These are phyloP conservation scores for Barnettozyma siamensis DNA, from an alignment of 805 yeast species.

Conservation along the genomic window DNA sequence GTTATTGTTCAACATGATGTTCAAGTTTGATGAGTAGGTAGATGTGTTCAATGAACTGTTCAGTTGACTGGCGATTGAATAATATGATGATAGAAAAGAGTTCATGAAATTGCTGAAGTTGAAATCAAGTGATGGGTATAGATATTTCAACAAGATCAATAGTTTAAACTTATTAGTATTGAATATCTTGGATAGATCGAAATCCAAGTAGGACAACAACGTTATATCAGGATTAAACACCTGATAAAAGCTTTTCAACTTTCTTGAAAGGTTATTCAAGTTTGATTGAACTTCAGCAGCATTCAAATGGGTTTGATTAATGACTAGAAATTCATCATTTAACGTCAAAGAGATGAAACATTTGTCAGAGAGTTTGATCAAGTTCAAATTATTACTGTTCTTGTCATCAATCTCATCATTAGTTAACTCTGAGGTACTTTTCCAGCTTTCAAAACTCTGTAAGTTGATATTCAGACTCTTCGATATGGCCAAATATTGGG, in stretches of 20 bases:
- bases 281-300: conserved; percentile 13
- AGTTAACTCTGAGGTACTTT: background rate
- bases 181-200: conserved; percentile 13
- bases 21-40: conserved; percentile 16
- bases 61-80: conserved; percentile 17
- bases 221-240: background rate
- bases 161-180: conserved; percentile 17
- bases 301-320: conserved; percentile 13
- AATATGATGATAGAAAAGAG: conserved; percentile 23
- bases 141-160: conserved; percentile 13
- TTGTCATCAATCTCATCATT: background rate
- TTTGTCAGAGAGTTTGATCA: conserved; percentile 13
- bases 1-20: conserved; percentile 7
- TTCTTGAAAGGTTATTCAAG: conserved; percentile 5
- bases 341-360: conserved; percentile 13
- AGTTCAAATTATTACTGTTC: conserved; percentile 1
- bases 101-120: conserved; percentile 10
- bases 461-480: conserved; percentile 10
- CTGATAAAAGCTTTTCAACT: conserved; percentile 3
- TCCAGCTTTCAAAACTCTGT: conserved; percentile 19
- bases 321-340: conserved; percentile 2
- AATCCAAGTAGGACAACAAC: conserved; percentile 14
- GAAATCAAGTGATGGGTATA: conserved; percentile 12
- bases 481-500: conserved; percentile 11
- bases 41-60: conserved; percentile 20